Evolutionary conservation across 495 filamentous ascomycete species (phyloP), one percentile per base, ranked within the genome.

Genomic region (Annulohypoxylon nitens): DNA sequence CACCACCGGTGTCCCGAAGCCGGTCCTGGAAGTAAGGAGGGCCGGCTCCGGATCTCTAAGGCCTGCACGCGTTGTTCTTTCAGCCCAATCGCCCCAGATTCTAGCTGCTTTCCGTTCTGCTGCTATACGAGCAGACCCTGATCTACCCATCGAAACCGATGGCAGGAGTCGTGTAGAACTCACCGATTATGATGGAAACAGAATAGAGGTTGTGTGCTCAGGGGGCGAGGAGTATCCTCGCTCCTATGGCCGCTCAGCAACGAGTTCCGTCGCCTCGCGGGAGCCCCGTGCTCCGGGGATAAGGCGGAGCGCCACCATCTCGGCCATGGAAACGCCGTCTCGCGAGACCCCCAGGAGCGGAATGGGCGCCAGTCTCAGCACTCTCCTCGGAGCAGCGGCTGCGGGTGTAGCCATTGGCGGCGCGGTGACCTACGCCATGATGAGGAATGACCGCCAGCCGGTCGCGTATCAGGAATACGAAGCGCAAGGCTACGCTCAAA

Each of bases 321-420:
- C 78, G 6, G 72, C 81, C 0, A 57, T 76, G 64, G 68, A 74
- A 67, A 26, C 81, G 11, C 64, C 81, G 37, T 73, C 77, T 11
- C 78, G 79, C 14, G 72, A 82, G 51, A 75, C 76, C 30, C 79
- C 81, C 16, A 78, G 70, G 37, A 80, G 11, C 14, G 81, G 78
- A 67, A 67, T 77, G 30, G 77, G 82, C 47, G 77, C 82, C 23
- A 78, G 87, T 14, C 76, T 85, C 10, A 87, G 89, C 41, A 89
- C 90, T 1, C 81, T 97, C 20, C 84, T 97, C 4, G 93, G 93
- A 23, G 70, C 70, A 3, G 79, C 80, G n/a, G 86, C 94, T 37
- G 87, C 93, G 5, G 93, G 92, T 25, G 93, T 91, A 20, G 92
- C 91, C 12, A 88, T 92, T 2, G 93, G 91, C 57, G 92, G 91